Base-by-base conservation (phyloP, 1,139 yeast genomes). In the Debaryomyces singareniensis region DNA sequence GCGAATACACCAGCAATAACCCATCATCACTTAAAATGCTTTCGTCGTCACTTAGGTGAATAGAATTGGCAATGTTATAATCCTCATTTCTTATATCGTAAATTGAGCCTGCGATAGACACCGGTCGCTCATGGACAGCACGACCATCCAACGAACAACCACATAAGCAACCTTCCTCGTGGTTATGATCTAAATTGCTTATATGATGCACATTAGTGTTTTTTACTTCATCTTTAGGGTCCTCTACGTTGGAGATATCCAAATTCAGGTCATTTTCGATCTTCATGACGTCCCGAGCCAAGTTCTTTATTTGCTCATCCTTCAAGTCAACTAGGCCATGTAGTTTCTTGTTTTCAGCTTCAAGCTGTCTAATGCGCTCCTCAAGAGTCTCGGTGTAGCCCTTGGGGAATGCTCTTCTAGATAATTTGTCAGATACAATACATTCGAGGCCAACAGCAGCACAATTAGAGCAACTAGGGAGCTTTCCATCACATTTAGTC, bases 401-500 rank as follows among this genome's bases (percentile, higher is more conserved):
- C 39, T 65, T 66, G n/a, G 73, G 73, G 30, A 63, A 67, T 0
- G 69, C 68, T 34, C 70, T 47, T 31, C 73, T 45, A 12, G 69
- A 58, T 12, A 67, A 46, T 39, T 65, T 62, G 41, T 67, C 72
- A 2, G 69, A 61, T 1, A 66, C 71, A 26, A 65, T 57, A 45
- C 73, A 67, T 36, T 63, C 60, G 29, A 67, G 47, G 4, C 72
- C 72, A 2, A 61, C 66, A 5, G 63, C 50, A 12, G 58, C 58
- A 45, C 73, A 67, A 22, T 60, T 50, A 10, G 68, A 58, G 39
- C 72, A 67, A 4, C 54, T 38, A 1, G 79, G 78, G 23, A 70
- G 65, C 46, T 61, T 67, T n/a, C 84, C 84, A 42, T 78, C 85
- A 56, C 87, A 79, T 35, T 76, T 70, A 22, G 79, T 75, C 57